These are phyloP conservation scores for Hyaloscypha bicolor DNA, from an alignment of 495 filamentous ascomycete genomes.

Conservation along the genomic window DNA sequence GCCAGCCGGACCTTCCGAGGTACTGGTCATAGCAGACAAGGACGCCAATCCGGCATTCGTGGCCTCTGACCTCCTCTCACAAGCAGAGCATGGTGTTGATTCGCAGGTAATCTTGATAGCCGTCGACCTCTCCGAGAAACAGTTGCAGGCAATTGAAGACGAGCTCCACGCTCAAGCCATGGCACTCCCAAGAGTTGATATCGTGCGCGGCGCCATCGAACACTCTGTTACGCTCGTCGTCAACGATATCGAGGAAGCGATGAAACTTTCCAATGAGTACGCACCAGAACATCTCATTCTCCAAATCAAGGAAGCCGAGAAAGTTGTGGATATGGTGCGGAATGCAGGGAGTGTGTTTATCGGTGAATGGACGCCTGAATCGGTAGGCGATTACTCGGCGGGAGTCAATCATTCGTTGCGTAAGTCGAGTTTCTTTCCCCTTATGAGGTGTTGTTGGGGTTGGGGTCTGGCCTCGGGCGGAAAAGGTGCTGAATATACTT, in stretches of 20 bases:
- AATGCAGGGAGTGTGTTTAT: constrained; percentile 97
- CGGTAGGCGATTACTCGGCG: constrained; percentile 95
- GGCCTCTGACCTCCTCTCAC: constrained; percentile 88
- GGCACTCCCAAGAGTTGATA: constrained; percentile 84
- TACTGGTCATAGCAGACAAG: constrained; percentile 93
- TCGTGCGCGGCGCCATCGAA: constrained; percentile 86
- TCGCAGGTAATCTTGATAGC: constrained; percentile 94
- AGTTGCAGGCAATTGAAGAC: constrained; percentile 81
- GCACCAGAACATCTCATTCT: constrained; percentile 98
- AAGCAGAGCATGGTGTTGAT: constrained; percentile 96
- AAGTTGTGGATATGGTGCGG: constrained; percentile 74
- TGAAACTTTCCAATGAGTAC: constrained; percentile 87
- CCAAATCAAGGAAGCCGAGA: constrained; percentile 74
- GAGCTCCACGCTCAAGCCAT: constrained; percentile 90
- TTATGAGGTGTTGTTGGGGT: constrained; percentile 27
- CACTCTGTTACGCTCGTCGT: constrained; percentile 92
- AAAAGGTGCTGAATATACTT: too few species aligned
- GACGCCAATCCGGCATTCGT: constrained; percentile 92
- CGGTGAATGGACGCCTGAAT: constrained; percentile 94
- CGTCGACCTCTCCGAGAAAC: constrained; percentile 70
- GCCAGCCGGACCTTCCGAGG: constrained; percentile 96
- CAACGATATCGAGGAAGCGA: constrained; percentile 76
- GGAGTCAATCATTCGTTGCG: constrained; percentile 96
- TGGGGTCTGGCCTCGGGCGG: not conserved
- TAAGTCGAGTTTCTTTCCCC: constrained; percentile 53